Percentiles rank a stretch among this genome's conserved stretches.
phyloP scores from a whole-genome alignment of 2,329 filamentous ascomycete species.

The Blastomyces gilchristii region DNA sequence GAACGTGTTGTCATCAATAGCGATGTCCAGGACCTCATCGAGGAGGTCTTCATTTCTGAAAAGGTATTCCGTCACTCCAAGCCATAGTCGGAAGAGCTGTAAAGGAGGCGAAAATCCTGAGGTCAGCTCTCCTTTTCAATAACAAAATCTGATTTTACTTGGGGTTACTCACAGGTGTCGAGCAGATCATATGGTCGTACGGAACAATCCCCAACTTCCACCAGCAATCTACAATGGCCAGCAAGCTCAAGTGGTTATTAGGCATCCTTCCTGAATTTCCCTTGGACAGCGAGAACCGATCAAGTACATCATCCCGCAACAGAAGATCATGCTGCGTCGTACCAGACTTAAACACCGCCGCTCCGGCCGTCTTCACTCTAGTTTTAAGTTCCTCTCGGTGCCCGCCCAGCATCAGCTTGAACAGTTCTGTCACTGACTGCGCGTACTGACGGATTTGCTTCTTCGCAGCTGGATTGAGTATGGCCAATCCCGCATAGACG shows the following conservation, averaged over 20 bases:
- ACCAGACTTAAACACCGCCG: conserved; percentile 51
- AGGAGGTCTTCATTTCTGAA: conserved; percentile 75
- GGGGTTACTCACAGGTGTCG: conserved; percentile 58
- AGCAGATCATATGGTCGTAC: conserved; percentile 99
- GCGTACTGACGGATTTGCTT: conserved; percentile 93
- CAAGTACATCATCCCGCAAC: conserved; percentile 68
- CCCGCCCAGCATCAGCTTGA: conserved; percentile 91
- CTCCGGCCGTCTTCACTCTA: conserved; percentile 70
- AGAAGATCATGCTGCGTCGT: conserved; percentile 54
- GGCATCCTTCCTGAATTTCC: conserved; percentile 57
- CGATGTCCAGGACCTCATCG: conserved; percentile 74
- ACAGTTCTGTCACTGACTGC: conserved; percentile 80
- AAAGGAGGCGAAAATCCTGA: background rate
- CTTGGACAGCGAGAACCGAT: conserved; percentile 75
- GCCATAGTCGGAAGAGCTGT: conserved; percentile 81
- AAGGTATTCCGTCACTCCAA: conserved; percentile 93
- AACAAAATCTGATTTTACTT: background rate
- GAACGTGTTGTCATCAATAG: conserved; percentile 82
- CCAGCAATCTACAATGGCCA: conserved; percentile 99
- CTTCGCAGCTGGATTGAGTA: conserved; percentile 86
- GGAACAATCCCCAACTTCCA: conserved; percentile 85
- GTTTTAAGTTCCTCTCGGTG: conserved; percentile 61
- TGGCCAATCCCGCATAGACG: conserved; percentile 93
- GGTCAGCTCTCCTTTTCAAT: background rate
- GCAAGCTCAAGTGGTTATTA: conserved; percentile 86